Conservation (phyloP, 805 yeast species). For the Hanseniaspora lindneri region DNA sequence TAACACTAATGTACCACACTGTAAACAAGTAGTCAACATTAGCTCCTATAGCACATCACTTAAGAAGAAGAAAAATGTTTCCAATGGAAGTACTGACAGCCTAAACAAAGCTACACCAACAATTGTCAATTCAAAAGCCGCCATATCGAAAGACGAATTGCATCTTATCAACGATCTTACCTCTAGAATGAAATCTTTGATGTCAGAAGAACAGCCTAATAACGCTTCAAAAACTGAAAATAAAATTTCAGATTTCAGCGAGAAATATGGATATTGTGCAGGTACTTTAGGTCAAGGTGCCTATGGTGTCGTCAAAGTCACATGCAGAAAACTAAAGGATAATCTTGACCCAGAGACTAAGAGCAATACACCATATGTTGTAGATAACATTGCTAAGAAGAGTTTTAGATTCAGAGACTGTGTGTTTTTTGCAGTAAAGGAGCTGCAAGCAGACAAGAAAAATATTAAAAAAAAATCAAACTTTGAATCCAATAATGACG, state of each 20-base stretch:
- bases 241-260: conserved; percentile 30
- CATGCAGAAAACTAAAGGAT: conserved; percentile 41
- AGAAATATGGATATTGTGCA: conserved; percentile 41
- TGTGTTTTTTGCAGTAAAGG: conserved; percentile 79
- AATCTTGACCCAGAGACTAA: conserved; percentile 15
- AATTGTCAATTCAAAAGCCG: conserved; percentile 29
- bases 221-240: not conserved
- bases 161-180: conserved; percentile 38
- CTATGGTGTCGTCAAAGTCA: conserved; percentile 78
- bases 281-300: conserved; percentile 81
- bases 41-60: conserved; percentile 6
- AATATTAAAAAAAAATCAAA: not conserved
- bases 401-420: conserved; percentile 55
- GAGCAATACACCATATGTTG: conserved; percentile 15
- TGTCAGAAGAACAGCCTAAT: conserved; percentile 22
- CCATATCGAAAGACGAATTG: conserved; percentile 41
- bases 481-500: too few species aligned
- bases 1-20: conserved; percentile 16
- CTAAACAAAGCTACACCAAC: conserved; percentile 18
- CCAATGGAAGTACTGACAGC: not conserved
- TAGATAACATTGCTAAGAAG: conserved; percentile 25
- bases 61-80: conserved; percentile 7
- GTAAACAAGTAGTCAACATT: conserved; percentile 11
- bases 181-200: conserved; percentile 36
- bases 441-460: conserved; percentile 45